These are phyloP conservation scores for Angomonas ambiguus DNA, from an alignment of 208 protist genomes.

Conservation along the genomic window DNA sequence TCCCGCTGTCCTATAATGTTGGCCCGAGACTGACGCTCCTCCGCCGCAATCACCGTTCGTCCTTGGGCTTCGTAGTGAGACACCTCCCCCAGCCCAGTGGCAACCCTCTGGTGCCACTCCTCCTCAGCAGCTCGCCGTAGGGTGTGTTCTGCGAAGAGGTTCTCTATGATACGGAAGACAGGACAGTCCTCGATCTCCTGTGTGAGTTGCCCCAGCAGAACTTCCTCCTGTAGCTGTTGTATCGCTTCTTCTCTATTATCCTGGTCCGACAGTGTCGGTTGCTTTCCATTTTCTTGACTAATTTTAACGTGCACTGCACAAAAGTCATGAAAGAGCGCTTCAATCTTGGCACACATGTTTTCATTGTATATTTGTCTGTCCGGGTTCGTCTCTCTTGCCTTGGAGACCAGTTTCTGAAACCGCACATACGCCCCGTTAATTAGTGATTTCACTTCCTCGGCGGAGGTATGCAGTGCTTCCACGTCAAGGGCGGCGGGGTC, in stretches of 20 bases:
- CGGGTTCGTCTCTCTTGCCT: constrained; percentile 70
- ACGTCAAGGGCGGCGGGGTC: too few species aligned
- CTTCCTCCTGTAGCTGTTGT: neutral
- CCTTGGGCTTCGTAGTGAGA: constrained; percentile 41
- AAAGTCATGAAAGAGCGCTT: constrained; percentile 50
- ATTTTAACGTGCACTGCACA: too few species aligned
- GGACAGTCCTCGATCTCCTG: neutral
- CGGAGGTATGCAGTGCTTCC: neutral
- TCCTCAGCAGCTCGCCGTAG: constrained; percentile 39
- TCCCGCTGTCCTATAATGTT: constrained; percentile 15
- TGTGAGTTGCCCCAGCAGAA: neutral
- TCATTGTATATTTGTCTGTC: constrained; percentile 89
- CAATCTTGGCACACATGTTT: constrained; percentile 81
- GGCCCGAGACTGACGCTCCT: constrained; percentile 32
- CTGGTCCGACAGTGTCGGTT: too few species aligned
- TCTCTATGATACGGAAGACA: constrained; percentile 15
- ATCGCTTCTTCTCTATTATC: neutral
- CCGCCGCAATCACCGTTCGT: constrained; percentile 26
- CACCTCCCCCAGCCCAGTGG: constrained; percentile 34
- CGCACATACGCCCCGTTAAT: constrained; percentile 29
- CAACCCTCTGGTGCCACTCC: constrained; percentile 61
- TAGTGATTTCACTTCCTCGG: neutral
- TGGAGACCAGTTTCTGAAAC: constrained; percentile 60
- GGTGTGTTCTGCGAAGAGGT: constrained; percentile 39
- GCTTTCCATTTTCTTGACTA: too few species aligned